Evolutionary conservation across 2,329 filamentous ascomycete genomes (phyloP), one percentile per base, ranked within the genome.

Genomic region (Aspergillus floridensis): DNA sequence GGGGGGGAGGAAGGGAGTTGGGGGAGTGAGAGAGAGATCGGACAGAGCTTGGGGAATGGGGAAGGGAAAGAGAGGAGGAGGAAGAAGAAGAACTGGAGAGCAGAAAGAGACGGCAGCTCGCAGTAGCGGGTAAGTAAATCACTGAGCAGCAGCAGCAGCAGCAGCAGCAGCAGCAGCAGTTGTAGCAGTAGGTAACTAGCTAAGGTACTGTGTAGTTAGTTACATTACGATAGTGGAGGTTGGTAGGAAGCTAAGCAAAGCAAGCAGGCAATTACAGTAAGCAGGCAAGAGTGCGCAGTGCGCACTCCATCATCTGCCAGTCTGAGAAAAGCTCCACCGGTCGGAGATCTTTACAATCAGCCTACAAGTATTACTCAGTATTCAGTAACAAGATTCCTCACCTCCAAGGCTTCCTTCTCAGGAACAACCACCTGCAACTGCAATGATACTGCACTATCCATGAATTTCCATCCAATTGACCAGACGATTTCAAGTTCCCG

Each of bases 51-150:
- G 2, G 24, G 35, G 22, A 16, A 44, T n/a, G 35, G 19, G 46
- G 44, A 22, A 24, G 32, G 19, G 22, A 14, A 53, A 38, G n/a
- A 29, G 53, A 48, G 41, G 19, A 19, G 52, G 41, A 52, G 21
- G 41, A 21, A 14, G n/a, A 31, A 47, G n/a, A 31, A 53, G 41
- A 50, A 46, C 47, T 57, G 53, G 58, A 49, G 41, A 57, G 56
- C 24, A 49, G 26, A 19, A n/a, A n/a, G 38, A 41, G 38, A 41
- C 38, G 38, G 38, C 38, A 41, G 38, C 12, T 41, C 26, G 49
- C 38, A 41, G 38, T 41, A 41, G 38, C 38, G 38, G 38, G 16
- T 41, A 41, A n/a, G 53, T 32, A 14, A 35, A 11, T 35, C 14
- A 46, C 59, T 47, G 50, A 51, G 26, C 46, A 55, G 52, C 32